Conservation (phyloP, 2,329 filamentous ascomycete species). For the Grosmannia serpens region DNA sequence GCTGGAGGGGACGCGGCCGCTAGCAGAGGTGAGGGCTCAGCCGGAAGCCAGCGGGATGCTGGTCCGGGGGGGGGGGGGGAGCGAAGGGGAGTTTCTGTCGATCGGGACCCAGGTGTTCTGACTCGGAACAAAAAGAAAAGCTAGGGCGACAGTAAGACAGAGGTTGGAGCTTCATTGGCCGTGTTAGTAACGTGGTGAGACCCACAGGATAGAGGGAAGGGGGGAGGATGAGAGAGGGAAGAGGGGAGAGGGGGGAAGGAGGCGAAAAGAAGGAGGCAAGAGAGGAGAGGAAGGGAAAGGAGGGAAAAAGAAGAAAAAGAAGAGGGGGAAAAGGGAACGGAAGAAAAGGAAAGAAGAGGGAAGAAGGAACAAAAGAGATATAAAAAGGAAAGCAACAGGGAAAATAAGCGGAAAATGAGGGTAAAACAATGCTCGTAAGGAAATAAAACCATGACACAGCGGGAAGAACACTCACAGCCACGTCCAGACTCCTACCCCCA, state of each 20-base stretch:
- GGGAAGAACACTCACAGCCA: no score
- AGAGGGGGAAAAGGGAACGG: not conserved
- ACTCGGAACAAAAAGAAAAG: no score
- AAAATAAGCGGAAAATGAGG: no score
- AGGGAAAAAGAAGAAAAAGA: not conserved
- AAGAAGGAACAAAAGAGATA: not conserved
- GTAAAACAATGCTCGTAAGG: no score
- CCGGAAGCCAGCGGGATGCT: not conserved
- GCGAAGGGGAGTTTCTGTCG: not conserved
- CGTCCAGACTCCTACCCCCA: not conserved
- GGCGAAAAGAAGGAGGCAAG: not conserved
- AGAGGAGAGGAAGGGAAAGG: not conserved
- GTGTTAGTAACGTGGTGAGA: not conserved
- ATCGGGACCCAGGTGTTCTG: not conserved
- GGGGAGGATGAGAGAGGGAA: not conserved
- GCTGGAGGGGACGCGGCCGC: no score
- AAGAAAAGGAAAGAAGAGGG: not conserved
- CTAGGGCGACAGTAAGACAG: no score
- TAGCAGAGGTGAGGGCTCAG: no score
- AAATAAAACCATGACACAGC: no score
- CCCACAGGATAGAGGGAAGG: not conserved
- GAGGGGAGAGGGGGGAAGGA: not conserved
- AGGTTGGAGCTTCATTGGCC: no score
- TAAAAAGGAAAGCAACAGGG: not conserved
- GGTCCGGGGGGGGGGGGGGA: not conserved